Base-by-base conservation (phyloP, 768 basidiomycete genomes). In the Podaxis sp. region DNA sequence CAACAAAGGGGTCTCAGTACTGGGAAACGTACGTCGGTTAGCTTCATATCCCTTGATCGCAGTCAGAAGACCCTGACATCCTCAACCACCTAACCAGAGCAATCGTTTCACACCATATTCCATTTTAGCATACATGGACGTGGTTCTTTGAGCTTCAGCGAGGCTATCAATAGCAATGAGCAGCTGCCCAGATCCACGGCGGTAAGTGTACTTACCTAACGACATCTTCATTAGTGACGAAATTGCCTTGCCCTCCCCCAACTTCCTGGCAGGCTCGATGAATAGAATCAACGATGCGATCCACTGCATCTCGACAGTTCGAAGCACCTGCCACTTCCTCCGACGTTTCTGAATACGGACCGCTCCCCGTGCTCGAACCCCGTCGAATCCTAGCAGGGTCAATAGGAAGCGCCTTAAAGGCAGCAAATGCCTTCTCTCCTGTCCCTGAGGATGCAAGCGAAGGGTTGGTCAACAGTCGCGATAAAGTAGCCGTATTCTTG, bases 61-160 rank as follows among this genome's bases (percentile, higher is more conserved):
- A 13, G 19, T 5, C 9, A n/a, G 19, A 13, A 24, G 13, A 19
- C 19, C 43, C 43, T 8, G 4, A n/a, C 27, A 12, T 5, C 25
- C n/a, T 74, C 64, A 92, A 65, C 89, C 83, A 54, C 93, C 91
- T 53, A 96, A 74, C 94, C 94, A 96, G 63, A 96, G 74, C 71
- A 96, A 76, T 66, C 94, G 80, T 80, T 96, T 98, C 55, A 97
- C 81, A 0, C 92, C 93, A 72, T 96, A 94, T 70, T 97, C 95
- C 86, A 96, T 90, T 76, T 94, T 94, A 13, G 94, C 85, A 72
- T 93, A 91, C 66, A 96, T 79, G 64, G 87, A 91, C 2, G 93
- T 97, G 79, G 89, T 87, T 58, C 85, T 82, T 72, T 90, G 87
- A 2, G 96, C 96, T 67, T 97, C 93, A 6, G 82, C 81, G 66